Conservation (phyloP, 306 rosid species). For the Pachyrhizus erosus region DNA sequence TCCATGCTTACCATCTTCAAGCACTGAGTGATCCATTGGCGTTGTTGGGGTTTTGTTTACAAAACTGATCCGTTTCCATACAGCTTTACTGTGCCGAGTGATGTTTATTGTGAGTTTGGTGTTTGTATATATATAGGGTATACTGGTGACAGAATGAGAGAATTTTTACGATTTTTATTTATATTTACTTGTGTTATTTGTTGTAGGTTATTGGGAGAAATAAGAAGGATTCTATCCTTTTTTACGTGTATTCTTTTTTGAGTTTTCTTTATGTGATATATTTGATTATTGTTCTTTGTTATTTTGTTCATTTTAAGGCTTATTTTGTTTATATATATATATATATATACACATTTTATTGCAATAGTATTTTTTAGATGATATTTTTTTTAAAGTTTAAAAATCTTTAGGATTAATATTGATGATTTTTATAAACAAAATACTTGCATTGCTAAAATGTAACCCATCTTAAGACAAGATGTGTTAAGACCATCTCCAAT, state of each 20-base stretch:
- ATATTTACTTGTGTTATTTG: neutral
- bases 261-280: neutral
- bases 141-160: neutral
- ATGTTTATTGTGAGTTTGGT: neutral
- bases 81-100: neutral
- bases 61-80: neutral
- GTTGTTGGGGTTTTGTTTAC: neutral
- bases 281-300: neutral
- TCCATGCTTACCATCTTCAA: slow-evolving; percentile 45
- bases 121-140: slow-evolving; percentile 7
- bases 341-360: neutral
- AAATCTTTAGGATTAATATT: neutral
- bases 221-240: neutral
- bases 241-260: neutral
- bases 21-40: slow-evolving; percentile 13
- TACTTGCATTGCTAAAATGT: too few species aligned
- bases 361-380: neutral
- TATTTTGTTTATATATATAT: neutral
- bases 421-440: too few species aligned
- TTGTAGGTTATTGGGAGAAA: neutral
- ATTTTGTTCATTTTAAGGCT: neutral
- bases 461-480: too few species aligned
- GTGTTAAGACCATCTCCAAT: too few species aligned
- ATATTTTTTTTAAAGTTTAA: neutral
- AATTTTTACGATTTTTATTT: neutral